Conservation (phyloP, 306 rosid species). For the Neltuma alba region DNA sequence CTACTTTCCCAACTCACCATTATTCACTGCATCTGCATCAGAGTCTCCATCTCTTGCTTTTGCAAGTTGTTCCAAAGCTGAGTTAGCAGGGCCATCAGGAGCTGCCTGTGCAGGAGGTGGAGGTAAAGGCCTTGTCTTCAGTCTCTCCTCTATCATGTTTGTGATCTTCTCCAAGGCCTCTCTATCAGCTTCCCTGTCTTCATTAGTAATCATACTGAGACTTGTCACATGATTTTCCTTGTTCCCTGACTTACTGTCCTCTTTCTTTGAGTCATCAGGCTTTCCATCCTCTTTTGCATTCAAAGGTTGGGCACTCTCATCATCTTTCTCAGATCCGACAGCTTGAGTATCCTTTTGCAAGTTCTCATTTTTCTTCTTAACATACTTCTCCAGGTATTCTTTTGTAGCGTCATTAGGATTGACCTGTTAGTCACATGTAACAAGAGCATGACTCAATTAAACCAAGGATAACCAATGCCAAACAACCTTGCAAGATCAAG, state of each 20-base stretch:
- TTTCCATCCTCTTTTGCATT: constrained; percentile 55
- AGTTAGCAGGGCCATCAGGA: constrained; percentile 54
- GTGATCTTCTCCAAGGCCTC: constrained; percentile 73
- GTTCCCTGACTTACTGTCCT: constrained; percentile 55
- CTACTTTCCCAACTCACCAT: constrained; percentile 53
- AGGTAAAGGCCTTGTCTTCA: constrained; percentile 84
- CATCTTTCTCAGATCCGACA: constrained; percentile 54
- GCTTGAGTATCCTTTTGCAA: constrained; percentile 61
- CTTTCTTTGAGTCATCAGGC: constrained; percentile 58
- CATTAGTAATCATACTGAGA: constrained; percentile 84
- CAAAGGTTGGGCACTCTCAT: constrained; percentile 47
- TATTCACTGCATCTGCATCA: constrained; percentile 57
- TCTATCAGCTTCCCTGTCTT: constrained; percentile 81
- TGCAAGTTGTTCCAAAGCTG: constrained; percentile 55
- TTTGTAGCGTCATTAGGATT: constrained; percentile 75
- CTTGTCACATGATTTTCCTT: constrained; percentile 58
- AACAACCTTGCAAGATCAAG: constrained; percentile 10
- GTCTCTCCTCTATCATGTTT: constrained; percentile 82
- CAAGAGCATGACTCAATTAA: constrained; percentile 28
- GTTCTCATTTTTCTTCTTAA: constrained; percentile 67
- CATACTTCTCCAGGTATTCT: constrained; percentile 69
- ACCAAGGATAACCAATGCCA: constrained; percentile 5
- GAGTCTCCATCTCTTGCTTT: constrained; percentile 81
- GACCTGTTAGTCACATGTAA: constrained; percentile 53
- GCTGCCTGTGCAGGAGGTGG: constrained; percentile 67